Evolutionary conservation across 768 basidiomycete genomes (phyloP).

Genomic region (Leucogyrophana mollusca): DNA sequence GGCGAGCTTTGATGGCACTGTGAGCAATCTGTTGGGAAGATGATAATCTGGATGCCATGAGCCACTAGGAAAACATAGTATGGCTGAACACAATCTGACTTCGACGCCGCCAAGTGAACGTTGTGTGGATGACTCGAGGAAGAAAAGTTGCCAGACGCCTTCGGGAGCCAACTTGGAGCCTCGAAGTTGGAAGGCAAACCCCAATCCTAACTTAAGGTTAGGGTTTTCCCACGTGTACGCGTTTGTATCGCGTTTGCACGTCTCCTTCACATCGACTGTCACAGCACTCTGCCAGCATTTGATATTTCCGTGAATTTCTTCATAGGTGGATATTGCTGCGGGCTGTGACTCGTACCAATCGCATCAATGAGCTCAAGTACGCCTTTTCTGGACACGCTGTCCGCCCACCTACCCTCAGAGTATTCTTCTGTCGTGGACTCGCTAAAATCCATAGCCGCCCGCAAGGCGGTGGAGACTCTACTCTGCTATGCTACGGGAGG

Average conservation of each 20-base stretch:
- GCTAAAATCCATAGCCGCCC: slow-evolving; percentile 5
- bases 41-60: no score
- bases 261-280: no score
- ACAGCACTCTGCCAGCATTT: no score
- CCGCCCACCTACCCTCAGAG: slow-evolving; percentile 16
- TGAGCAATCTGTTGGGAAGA: no score
- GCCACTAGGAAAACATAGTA: neutral
- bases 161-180: neutral
- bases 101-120: neutral
- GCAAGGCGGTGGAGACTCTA: slow-evolving; percentile 19
- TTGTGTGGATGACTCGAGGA: neutral
- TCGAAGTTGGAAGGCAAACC: neutral
- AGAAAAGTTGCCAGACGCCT: neutral
- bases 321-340: no score
- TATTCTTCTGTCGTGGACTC: slow-evolving; percentile 8
- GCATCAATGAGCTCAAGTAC: slow-evolving; percentile 10
- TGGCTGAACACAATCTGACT: neutral
- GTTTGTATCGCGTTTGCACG: neutral
- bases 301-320: no score
- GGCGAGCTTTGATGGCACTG: no score
- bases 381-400: slow-evolving; percentile 23
- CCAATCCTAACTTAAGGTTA: neutral
- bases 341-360: no score
- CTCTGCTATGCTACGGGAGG: slow-evolving; percentile 29
- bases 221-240: neutral